Conservation (phyloP, 2,329 filamentous ascomycete species). For the Elsinoe arachidis region DNA sequence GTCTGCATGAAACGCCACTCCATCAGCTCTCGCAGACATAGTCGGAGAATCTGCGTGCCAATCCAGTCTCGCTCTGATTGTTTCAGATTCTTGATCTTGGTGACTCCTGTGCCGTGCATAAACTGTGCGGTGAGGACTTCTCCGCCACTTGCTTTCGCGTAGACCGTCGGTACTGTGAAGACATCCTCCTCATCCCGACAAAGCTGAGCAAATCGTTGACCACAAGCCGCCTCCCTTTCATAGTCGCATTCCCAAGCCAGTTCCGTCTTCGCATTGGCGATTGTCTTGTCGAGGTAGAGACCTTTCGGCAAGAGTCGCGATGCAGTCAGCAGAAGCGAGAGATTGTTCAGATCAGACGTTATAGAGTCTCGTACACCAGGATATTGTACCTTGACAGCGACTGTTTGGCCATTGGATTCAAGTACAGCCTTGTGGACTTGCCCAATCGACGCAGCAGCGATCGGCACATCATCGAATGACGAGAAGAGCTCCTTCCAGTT, state of each 20-base stretch:
- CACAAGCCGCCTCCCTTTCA: conserved; percentile 74
- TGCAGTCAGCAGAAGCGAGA: conserved; percentile 81
- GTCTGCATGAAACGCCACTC: conserved; percentile 99
- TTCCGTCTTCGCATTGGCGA: conserved; percentile 85
- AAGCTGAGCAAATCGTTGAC: conserved; percentile 64
- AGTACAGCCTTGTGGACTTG: conserved; percentile 86
- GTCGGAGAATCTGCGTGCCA: conserved; percentile 81
- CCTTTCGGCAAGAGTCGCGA: conserved; percentile 84
- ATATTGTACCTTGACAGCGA: conserved; percentile 96
- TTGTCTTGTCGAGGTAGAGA: conserved; percentile 91
- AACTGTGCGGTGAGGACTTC: conserved; percentile 90
- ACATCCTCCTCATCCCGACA: conserved; percentile 64
- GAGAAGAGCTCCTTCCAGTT: conserved; percentile 79
- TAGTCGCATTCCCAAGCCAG: conserved; percentile 98
- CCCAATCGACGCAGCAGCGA: conserved; percentile 93
- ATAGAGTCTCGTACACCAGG: conserved; percentile 93
- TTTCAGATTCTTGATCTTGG: conserved; percentile 61
- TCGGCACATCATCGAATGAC: conserved; percentile 80
- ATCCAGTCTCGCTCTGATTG: conserved; percentile 93
- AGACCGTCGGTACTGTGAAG: conserved; percentile 73
- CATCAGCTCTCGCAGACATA: conserved; percentile 85
- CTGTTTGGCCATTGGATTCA: conserved; percentile 61
- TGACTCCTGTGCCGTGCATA: conserved; percentile 78
- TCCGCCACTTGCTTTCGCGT: conserved; percentile 68
- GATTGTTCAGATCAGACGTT: conserved; percentile 89